phyloP scores from a whole-genome alignment of 2,329 filamentous ascomycete species.

The Acrocalymma vagum region DNA sequence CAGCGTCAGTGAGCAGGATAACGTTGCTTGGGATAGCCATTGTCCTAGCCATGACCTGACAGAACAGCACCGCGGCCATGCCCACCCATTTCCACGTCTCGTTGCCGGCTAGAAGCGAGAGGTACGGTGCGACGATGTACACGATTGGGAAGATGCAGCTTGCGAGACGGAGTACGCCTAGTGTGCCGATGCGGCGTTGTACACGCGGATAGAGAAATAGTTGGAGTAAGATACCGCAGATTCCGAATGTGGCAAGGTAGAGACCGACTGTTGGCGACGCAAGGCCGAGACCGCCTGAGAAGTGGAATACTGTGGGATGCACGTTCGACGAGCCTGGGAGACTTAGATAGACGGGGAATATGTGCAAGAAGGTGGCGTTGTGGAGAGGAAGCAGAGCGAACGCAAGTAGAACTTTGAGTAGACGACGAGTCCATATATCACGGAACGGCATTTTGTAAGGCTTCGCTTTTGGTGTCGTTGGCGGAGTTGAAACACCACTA shows the following conservation, averaged over 20 bases:
- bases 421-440: slow-evolving; percentile 52
- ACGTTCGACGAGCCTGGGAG: slow-evolving; percentile 41
- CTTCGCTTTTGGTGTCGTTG: slow-evolving; percentile 62
- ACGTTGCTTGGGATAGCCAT: slow-evolving; percentile 64
- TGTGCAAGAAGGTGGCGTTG: slow-evolving; percentile 55
- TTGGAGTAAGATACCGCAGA: slow-evolving; percentile 54
- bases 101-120: slow-evolving; percentile 46
- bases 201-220: slow-evolving; percentile 53
- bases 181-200: slow-evolving; percentile 48
- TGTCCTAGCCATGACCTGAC: slow-evolving; percentile 54
- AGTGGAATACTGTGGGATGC: slow-evolving; percentile 43
- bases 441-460: slow-evolving; percentile 48
- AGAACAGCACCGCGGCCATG: slow-evolving; percentile 47
- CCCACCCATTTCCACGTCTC: slow-evolving; percentile 46
- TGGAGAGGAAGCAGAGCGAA: slow-evolving; percentile 55
- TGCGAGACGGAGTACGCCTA: slow-evolving; percentile 46
- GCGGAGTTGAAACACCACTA: slow-evolving; percentile 11
- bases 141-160: slow-evolving; percentile 53
- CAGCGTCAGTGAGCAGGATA: slow-evolving; percentile 68
- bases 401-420: slow-evolving; percentile 50
- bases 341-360: slow-evolving; percentile 57
- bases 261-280: slow-evolving; percentile 54
- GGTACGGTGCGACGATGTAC: slow-evolving; percentile 52
- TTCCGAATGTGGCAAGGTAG: slow-evolving; percentile 54
- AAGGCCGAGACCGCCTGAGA: slow-evolving; percentile 55